Evolutionary conservation across 192 early-diverging fungal species (phyloP).

Genomic region (Podila verticillata): DNA sequence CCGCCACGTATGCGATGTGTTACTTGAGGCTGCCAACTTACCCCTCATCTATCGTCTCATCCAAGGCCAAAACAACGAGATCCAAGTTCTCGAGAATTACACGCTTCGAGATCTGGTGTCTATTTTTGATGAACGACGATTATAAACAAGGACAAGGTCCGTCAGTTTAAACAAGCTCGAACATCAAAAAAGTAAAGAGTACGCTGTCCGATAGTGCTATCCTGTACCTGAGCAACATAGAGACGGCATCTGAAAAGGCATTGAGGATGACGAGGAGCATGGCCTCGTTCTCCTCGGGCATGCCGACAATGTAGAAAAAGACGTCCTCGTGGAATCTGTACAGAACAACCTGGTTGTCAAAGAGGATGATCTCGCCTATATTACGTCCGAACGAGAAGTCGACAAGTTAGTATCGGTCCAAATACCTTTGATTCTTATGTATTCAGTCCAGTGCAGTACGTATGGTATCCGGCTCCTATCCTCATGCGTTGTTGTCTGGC

Average conservation of each 20-base stretch:
- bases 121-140: constrained; percentile 23
- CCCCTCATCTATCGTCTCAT: constrained; percentile 97
- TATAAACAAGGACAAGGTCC: not conserved
- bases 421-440: too few relatives aligned
- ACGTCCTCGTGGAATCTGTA: constrained; percentile 89
- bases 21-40: constrained; percentile 38
- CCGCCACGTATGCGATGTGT: not conserved
- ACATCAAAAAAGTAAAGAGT: not conserved
- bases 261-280: constrained; percentile 82
- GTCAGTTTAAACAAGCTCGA: not conserved
- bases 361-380: constrained; percentile 89
- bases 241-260: constrained; percentile 86
- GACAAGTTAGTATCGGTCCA: too few relatives aligned
- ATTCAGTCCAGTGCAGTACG: too few relatives aligned
- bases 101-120: constrained; percentile 92
- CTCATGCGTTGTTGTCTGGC: too few relatives aligned
- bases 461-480: too few relatives aligned
- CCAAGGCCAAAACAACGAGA: constrained; percentile 88
- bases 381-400: not conserved
- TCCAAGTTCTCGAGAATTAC: constrained; percentile 91
- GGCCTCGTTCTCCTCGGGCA: constrained; percentile 93
- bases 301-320: constrained; percentile 92
- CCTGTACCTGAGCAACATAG: constrained; percentile 80
- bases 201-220: not conserved
- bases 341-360: constrained; percentile 91